Evolutionary conservation across 352 stramenopile genomes (phyloP), one percentile per base, ranked within the genome.

Genomic region (Globisporangium cederbergense): DNA sequence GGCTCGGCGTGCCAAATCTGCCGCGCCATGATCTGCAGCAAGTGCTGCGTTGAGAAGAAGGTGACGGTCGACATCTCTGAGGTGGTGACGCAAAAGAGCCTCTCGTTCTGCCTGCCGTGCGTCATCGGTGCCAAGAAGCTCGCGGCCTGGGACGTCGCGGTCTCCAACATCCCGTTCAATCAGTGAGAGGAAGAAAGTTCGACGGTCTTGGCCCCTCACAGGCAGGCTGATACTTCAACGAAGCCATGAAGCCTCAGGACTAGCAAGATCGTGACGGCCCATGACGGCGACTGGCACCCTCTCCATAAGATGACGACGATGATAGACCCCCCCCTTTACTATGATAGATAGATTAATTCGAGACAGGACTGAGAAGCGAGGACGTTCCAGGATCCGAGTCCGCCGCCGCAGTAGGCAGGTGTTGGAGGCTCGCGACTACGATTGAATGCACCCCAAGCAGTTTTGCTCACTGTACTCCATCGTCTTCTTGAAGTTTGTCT

Each of bases 21-120:
- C 32, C 69, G 73, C 32, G 47, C 64, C 63, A 70, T 65, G 11
- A 73, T 74, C 20, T 86, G 77, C 51, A 64, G 71, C 54, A 86
- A 82, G 54, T 86, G 77, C 70, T 77, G 57, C 22, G 74, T 86
- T 20, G 65, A 80, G 51, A 86, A 83, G 66, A 86, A 75, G 22
- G 38, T 82, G 62, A 65, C 77, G 13, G 52, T 79, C 30, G 67
- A 81, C 58, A 70, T 66, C 6, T 43, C 63, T 11, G 66, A 74
- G 47, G 71, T 78, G 14, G 45, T 80, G n/a, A 38, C 61, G 28
- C 67, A 75, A 32, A 70, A 74, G 49, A 60, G 68, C 45, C 53
- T 83, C 20, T 66, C 75, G 16, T 86, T 86, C 66, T 86, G 77
- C 34, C 51, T 83, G 16, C 71, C 72, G 51, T 85, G 77, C 18